phyloP scores from a whole-genome alignment of 768 basidiomycete species.

The Tulasnella sp. region DNA sequence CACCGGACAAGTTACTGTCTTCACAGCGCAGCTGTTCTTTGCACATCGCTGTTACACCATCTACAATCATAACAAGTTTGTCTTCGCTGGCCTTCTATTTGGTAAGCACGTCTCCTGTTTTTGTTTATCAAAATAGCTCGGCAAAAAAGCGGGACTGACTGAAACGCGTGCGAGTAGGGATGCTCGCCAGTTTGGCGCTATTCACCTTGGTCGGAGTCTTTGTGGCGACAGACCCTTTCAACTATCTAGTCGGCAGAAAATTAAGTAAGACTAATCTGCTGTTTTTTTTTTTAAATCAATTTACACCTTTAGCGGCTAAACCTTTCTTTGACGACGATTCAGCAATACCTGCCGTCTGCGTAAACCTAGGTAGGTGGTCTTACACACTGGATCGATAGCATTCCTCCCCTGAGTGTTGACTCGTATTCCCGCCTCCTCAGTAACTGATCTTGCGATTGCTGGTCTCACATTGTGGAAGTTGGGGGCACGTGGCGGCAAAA shows the following conservation, averaged over 20 bases:
- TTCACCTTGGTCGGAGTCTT: background rate
- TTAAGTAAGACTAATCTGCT: background rate
- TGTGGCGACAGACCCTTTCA: background rate
- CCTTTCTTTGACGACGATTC: no score
- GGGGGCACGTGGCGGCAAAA: background rate
- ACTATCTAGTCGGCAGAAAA: background rate
- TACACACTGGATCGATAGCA: background rate
- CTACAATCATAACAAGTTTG: background rate
- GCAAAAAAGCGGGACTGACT: background rate
- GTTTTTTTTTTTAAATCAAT: background rate
- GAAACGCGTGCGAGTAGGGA: background rate
- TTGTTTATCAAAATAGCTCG: background rate
- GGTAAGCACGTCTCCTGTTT: background rate
- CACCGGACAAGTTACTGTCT: background rate
- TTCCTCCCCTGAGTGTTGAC: background rate
- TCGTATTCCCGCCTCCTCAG: no score
- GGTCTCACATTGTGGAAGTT: background rate
- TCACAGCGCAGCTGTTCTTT: constrained; percentile 9
- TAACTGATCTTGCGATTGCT: background rate
- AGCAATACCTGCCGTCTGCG: constrained; percentile 3
- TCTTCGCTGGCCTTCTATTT: background rate
- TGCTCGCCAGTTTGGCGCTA: background rate
- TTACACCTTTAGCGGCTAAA: no score
- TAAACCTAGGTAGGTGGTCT: background rate
- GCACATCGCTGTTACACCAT: background rate